Conservation (phyloP, 352 stramenopile genomes). For the Globisporangium abappressorium region DNA sequence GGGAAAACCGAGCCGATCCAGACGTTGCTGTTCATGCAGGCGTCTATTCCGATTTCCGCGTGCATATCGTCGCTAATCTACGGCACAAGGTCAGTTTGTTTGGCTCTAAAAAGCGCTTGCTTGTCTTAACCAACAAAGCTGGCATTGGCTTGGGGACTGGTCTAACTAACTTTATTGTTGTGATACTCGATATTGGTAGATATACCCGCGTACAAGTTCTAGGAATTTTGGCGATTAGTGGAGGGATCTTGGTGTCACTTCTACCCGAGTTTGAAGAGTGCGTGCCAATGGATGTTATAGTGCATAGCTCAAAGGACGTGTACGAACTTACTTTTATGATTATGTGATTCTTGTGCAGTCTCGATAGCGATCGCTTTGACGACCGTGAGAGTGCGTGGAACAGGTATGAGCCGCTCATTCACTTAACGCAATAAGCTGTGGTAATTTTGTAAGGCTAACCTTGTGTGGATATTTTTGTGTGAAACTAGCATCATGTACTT, state of each 20-base stretch:
- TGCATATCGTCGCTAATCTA: slow-evolving; percentile 59
- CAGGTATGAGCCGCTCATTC: slow-evolving; percentile 29
- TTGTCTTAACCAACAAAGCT: not conserved
- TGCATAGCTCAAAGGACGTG: not conserved
- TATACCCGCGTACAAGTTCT: slow-evolving; percentile 76
- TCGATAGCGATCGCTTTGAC: slow-evolving; percentile 57
- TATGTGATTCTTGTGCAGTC: slow-evolving; percentile 26
- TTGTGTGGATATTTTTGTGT: not conserved
- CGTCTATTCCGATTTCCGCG: slow-evolving; percentile 69
- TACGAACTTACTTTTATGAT: not conserved
- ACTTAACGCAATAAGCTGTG: not conserved
- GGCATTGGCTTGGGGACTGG: not conserved
- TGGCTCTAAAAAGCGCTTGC: not conserved
- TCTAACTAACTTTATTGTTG: no score
- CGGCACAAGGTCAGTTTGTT: slow-evolving; percentile 36
- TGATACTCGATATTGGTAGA: slow-evolving; percentile 23
- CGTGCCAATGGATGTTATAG: slow-evolving; percentile 11
- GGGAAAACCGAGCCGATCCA: slow-evolving; percentile 81
- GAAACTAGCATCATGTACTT: slow-evolving; percentile 62
- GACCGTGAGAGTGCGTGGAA: slow-evolving; percentile 81
- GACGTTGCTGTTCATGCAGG: slow-evolving; percentile 84
- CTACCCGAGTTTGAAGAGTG: slow-evolving; percentile 80
- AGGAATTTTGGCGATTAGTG: slow-evolving; percentile 62
- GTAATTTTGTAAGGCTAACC: slow-evolving; percentile 3
- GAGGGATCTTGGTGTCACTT: slow-evolving; percentile 68